phyloP scores from a whole-genome alignment of 495 filamentous ascomycete species.

The Neurospora sp. region DNA sequence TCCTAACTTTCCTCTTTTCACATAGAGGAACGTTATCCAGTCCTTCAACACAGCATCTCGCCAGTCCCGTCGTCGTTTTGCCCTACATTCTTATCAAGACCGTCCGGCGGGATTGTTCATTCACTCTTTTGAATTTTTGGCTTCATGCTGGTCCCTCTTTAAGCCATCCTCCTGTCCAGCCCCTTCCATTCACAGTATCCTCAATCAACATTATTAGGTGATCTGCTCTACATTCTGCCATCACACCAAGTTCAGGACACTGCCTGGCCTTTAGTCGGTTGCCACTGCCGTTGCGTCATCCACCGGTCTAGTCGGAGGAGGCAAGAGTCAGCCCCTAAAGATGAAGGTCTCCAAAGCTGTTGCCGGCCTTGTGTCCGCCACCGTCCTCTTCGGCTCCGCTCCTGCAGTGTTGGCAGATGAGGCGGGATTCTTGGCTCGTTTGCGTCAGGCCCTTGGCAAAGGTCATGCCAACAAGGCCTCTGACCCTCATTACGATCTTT shows the following conservation, averaged over 20 bases:
- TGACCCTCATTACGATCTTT: slow-evolving; percentile 17
- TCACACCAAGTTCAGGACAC: not conserved
- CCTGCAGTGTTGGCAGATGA: slow-evolving; percentile 19
- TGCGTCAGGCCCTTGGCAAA: slow-evolving; percentile 14
- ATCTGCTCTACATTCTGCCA: not conserved
- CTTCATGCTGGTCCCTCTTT: not conserved
- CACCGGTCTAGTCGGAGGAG: not conserved
- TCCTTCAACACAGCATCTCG: not conserved
- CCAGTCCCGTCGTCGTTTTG: not conserved
- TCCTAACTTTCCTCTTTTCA: not conserved
- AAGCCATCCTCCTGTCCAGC: not conserved
- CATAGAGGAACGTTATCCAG: not conserved
- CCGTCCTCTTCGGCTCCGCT: slow-evolving; percentile 21
- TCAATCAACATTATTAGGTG: not conserved
- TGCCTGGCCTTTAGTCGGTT: not conserved
- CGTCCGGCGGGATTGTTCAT: not conserved
- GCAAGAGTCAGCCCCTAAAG: slow-evolving; percentile 2
- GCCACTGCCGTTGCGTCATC: not conserved
- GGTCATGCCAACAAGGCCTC: slow-evolving; percentile 3
- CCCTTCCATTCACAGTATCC: not conserved
- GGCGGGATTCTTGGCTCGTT: slow-evolving; percentile 14
- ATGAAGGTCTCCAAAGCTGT: slow-evolving; percentile 29
- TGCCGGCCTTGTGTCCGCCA: slow-evolving; percentile 25
- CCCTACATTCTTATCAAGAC: not conserved
- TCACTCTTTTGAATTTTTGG: not conserved